These are phyloP conservation scores for Mycena citricolor DNA, from an alignment of 1,284 basidiomycete species.

Conservation along the genomic window DNA sequence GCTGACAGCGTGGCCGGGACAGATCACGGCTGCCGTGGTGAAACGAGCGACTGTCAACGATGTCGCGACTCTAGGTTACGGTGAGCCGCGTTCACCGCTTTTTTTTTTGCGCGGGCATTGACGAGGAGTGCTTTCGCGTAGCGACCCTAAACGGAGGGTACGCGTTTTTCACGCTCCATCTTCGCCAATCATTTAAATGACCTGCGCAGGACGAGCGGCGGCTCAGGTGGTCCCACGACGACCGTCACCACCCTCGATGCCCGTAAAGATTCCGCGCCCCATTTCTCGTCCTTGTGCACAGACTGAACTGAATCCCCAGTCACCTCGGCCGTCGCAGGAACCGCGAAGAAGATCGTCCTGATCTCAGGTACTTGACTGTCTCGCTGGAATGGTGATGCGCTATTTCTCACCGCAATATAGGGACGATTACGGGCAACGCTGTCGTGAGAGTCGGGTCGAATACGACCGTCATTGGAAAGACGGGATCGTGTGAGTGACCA, in stretches of 20 bases:
- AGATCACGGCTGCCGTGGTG: slow-evolving; percentile 3
- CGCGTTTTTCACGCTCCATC: not conserved
- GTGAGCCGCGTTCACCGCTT: too few relatives aligned
- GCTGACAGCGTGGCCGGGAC: too few relatives aligned
- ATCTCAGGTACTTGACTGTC: slow-evolving; percentile 33
- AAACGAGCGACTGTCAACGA: slow-evolving; percentile 8
- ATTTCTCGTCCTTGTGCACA: slow-evolving; percentile 39
- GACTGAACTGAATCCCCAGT: slow-evolving; percentile 21
- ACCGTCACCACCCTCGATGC: slow-evolving; percentile 9
- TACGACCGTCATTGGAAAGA: slow-evolving; percentile 40
- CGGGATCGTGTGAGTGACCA: slow-evolving; percentile 27
- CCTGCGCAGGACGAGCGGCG: slow-evolving; percentile 41
- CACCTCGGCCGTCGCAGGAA: slow-evolving; percentile 41
- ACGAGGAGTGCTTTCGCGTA: not conserved
- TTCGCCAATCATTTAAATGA: not conserved
- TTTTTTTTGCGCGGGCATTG: too few relatives aligned
- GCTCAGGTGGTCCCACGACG: slow-evolving; percentile 39
- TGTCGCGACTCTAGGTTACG: slow-evolving; percentile 9
- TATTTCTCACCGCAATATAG: slow-evolving; percentile 27
- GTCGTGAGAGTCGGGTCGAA: slow-evolving; percentile 45
- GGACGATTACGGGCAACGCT: slow-evolving; percentile 41
- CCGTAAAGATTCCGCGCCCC: slow-evolving; percentile 29
- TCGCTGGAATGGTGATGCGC: not conserved
- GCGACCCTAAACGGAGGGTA: slow-evolving; percentile 11
- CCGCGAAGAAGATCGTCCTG: slow-evolving; percentile 45